These are phyloP conservation scores for Cyclostephanos invisitatus DNA, from an alignment of 108 stramenopile species.

Conservation along the genomic window DNA sequence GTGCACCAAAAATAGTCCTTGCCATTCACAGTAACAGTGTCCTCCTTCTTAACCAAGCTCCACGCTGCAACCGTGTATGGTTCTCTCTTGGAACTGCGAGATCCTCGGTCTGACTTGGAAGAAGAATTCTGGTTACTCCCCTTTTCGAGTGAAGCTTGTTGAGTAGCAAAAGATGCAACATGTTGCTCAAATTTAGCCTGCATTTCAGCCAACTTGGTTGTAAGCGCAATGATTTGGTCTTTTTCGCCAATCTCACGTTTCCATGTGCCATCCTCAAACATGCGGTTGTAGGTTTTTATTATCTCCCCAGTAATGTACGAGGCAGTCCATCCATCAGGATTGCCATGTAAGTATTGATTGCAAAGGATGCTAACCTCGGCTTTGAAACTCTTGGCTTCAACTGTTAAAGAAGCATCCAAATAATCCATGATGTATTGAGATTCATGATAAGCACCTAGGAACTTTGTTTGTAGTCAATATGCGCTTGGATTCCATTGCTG, in stretches of 20 bases:
- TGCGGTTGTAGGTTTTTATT: neutral
- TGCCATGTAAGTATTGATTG: neutral
- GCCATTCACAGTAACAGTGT: neutral
- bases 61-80: neutral
- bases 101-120: neutral
- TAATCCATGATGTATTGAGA: neutral
- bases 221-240: neutral
- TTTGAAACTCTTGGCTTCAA: neutral
- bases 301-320: neutral
- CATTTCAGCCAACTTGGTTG: neutral
- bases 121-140: no score
- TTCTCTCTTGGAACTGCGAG: no score
- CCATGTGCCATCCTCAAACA: conserved; percentile 5
- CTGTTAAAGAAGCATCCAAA: neutral
- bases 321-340: neutral
- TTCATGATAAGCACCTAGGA: neutral
- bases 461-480: neutral
- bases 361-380: neutral
- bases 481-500: neutral
- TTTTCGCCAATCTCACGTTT: neutral
- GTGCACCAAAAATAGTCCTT: conserved; percentile 1
- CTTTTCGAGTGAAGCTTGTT: neutral
- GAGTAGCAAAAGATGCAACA: neutral
- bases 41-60: neutral
- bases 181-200: neutral